Percentiles rank a stretch among this genome's conserved stretches.
These are phyloP conservation scores for Bullera alba DNA, from an alignment of 768 basidiomycete genomes.

Conservation along the genomic window DNA sequence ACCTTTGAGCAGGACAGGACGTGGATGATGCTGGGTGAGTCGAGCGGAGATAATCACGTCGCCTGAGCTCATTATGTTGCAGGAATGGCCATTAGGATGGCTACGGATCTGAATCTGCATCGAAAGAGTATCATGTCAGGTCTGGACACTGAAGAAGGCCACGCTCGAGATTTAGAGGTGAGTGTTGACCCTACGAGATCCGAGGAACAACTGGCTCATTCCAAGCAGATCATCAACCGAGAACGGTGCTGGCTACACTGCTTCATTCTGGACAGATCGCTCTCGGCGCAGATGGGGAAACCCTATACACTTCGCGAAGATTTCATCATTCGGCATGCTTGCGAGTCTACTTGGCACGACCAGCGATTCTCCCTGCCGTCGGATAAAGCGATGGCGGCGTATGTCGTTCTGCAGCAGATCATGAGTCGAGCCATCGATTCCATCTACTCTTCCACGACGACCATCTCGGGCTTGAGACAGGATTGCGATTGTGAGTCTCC, in stretches of 20 bases:
- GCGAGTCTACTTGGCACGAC: constrained; percentile 62
- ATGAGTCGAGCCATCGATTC: constrained; percentile 82
- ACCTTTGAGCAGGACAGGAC: constrained; percentile 49
- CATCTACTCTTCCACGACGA: constrained; percentile 67
- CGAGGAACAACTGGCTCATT: background rate
- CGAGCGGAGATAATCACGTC: background rate
- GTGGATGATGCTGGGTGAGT: constrained; percentile 67
- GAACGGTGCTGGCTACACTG: constrained; percentile 91
- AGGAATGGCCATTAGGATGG: constrained; percentile 71
- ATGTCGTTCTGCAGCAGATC: constrained; percentile 84
- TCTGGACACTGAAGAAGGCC: constrained; percentile 71
- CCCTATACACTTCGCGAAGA: constrained; percentile 89
- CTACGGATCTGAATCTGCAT: constrained; percentile 89
- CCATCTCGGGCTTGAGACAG: constrained; percentile 72
- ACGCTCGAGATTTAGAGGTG: constrained; percentile 57
- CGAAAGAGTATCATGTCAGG: constrained; percentile 64
- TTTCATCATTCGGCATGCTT: constrained; percentile 71
- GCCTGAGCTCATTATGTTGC: constrained; percentile 50
- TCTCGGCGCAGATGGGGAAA: constrained; percentile 94
- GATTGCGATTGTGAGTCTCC: constrained; percentile 66
- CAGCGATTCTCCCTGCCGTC: constrained; percentile 58
- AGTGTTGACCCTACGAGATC: background rate
- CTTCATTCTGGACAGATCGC: constrained; percentile 82
- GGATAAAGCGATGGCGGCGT: constrained; percentile 66
- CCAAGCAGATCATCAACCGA: constrained; percentile 74